A percentile compares a stretch with the other conserved stretches of the same genome.
These are phyloP conservation scores for Jamesozyma gamospora DNA, from an alignment of 805 yeast genomes.

Conservation along the genomic window DNA sequence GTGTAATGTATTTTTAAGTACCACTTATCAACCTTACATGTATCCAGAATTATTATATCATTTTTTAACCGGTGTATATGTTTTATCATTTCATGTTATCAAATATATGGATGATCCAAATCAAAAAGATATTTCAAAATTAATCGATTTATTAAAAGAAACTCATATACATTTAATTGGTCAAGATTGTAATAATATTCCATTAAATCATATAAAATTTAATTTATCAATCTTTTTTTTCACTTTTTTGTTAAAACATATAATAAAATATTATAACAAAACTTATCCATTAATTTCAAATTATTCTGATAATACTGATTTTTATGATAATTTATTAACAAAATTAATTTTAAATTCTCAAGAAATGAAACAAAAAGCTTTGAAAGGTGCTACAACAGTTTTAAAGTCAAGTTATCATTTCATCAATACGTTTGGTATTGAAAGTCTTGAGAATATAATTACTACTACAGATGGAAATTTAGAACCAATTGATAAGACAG, in stretches of 20 bases:
- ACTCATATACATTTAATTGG: slow-evolving; percentile 14
- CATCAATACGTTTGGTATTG: neutral
- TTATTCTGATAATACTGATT: slow-evolving; percentile 3
- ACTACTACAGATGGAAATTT: neutral
- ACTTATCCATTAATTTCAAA: neutral
- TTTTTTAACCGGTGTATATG: slow-evolving; percentile 18
- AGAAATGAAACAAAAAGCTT: slow-evolving; percentile 11
- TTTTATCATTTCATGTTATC: slow-evolving; percentile 13
- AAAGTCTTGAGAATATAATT: neutral
- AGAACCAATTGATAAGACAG: slow-evolving; percentile 1
- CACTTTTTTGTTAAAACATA: slow-evolving; percentile 15
- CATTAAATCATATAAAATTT: slow-evolving; percentile 20
- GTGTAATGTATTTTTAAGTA: slow-evolving; percentile 12
- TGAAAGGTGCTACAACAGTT: slow-evolving; percentile 4
- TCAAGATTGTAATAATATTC: slow-evolving; percentile 9
- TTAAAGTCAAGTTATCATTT: slow-evolving; percentile 1
- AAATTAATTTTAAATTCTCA: slow-evolving; percentile 8
- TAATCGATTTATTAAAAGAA: slow-evolving; percentile 9
- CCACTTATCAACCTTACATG: slow-evolving; percentile 16
- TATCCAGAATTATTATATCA: slow-evolving; percentile 17
- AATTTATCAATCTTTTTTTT: slow-evolving; percentile 17
- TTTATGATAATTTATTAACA: slow-evolving; percentile 7
- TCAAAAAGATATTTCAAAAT: slow-evolving; percentile 5
- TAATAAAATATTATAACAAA: slow-evolving; percentile 8
- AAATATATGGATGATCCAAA: slow-evolving; percentile 12